Conservation (phyloP, 176 grass and related monocot genomes). For the Musa itinerans region DNA sequence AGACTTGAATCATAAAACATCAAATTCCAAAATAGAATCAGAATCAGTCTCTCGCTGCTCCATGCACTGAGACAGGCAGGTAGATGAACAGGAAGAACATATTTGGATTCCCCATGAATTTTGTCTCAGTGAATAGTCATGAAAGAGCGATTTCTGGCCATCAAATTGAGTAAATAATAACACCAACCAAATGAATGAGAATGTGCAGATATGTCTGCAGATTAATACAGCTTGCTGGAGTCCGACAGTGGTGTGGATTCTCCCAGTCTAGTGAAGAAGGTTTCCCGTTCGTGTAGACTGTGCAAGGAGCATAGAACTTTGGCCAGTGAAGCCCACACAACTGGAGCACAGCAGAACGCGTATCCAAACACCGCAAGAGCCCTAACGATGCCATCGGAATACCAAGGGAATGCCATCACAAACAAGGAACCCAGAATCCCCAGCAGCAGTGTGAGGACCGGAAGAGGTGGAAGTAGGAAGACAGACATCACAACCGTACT, state of each 20-base stretch:
- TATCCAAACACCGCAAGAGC: slow-evolving; percentile 56
- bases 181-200: too few species aligned
- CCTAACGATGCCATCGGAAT: slow-evolving; percentile 57
- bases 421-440: slow-evolving; percentile 52
- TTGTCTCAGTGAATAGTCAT: too few species aligned
- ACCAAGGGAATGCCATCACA: slow-evolving; percentile 85
- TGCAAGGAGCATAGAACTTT: slow-evolving; percentile 59
- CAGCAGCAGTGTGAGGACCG: slow-evolving; percentile 50
- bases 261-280: slow-evolving; percentile 50
- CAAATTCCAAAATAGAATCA: too few species aligned
- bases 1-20: too few species aligned
- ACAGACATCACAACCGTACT: slow-evolving; percentile 60
- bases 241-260: slow-evolving; percentile 47
- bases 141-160: too few species aligned
- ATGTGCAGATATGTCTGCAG: background rate
- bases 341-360: slow-evolving; percentile 57
- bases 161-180: too few species aligned
- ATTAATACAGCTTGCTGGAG: slow-evolving; percentile 83
- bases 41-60: too few species aligned
- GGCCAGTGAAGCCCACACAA: slow-evolving; percentile 56
- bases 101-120: background rate
- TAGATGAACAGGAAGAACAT: background rate
- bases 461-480: slow-evolving; percentile 50
- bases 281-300: slow-evolving; percentile 59
- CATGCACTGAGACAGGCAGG: background rate